Conservation (phyloP, 148 eudicot species). For the Rhododendron ovatum region DNA sequence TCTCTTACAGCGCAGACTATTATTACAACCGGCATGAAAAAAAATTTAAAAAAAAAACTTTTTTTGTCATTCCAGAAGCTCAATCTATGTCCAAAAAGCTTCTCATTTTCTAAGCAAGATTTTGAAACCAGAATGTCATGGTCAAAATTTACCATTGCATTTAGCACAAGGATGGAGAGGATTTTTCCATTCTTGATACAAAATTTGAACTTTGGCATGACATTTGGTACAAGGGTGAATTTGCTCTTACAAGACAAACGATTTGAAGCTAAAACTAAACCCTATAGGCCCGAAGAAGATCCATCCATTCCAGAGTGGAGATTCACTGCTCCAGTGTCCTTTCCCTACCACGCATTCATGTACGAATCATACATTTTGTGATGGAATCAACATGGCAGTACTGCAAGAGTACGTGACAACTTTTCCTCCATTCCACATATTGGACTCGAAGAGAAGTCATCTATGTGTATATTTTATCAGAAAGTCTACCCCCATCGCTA, state of each 20-base stretch:
- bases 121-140: not conserved
- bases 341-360: not conserved
- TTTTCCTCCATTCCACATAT: not conserved
- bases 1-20: no score
- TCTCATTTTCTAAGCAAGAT: no score
- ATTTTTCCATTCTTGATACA: not conserved
- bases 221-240: not conserved
- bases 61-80: no score
- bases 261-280: not conserved
- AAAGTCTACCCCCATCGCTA: no score
- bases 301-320: not conserved
- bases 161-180: not conserved
- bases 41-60: no score
- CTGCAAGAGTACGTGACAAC: not conserved
- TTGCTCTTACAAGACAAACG: not conserved
- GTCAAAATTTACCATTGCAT: not conserved
- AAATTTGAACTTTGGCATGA: not conserved
- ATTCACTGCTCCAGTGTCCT: no score
- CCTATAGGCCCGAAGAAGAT: not conserved
- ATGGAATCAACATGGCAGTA: not conserved
- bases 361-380: not conserved
- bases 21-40: no score
- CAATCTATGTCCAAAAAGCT: no score
- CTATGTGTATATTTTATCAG: not conserved
- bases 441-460: not conserved